Evolutionary conservation across 257 asterid genomes (phyloP), one percentile per base, ranked within the genome.

Genomic region (Cinchona pubescens): DNA sequence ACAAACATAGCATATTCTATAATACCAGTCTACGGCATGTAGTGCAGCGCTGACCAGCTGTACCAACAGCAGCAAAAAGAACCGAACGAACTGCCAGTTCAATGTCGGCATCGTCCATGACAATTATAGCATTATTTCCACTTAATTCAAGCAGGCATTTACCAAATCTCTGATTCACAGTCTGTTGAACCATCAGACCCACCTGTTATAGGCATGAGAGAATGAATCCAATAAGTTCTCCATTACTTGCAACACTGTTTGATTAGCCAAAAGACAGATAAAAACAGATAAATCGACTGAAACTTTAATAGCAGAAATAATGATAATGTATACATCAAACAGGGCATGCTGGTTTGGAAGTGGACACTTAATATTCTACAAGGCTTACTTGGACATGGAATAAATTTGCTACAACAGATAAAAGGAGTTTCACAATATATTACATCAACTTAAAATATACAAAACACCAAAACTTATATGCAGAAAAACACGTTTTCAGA

Each of bases 11-110:
- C 63, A 27, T 65, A 70, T 74, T 46, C 23, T 49, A 72, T 25
- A n/a, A 9, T 90, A 95, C 99, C 99, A 95, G 88, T 84, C 99
- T 90, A 71, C 99, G 96, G 85, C 98, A 95, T 19, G 98, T 91
- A 14, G 99, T 92, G 81, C 99, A 95, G 75, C 99, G 92, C 81
- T 95, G 99, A 69, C 99, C 99, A 86, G 98, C 99, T 27, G 98
- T 92, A 80, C 99, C 98, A 75, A 95, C 98, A 69, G 98, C 99
- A 51, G 99, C 99, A 79, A 95, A 95, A 68, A 95, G 67, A 80
- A 95, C 92, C 32, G 99, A 89, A 53, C 94, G 98, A 77, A 91
- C 97, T 37, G 96, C 98, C 65, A 95, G 97, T 82, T 95, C 92
- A 55, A 83, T 78, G 72, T 95, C 96, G 3, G 96, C 98, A 83